Evolutionary conservation across 306 rosid species (phyloP).

Genomic region (Lathyrus aphaca): DNA sequence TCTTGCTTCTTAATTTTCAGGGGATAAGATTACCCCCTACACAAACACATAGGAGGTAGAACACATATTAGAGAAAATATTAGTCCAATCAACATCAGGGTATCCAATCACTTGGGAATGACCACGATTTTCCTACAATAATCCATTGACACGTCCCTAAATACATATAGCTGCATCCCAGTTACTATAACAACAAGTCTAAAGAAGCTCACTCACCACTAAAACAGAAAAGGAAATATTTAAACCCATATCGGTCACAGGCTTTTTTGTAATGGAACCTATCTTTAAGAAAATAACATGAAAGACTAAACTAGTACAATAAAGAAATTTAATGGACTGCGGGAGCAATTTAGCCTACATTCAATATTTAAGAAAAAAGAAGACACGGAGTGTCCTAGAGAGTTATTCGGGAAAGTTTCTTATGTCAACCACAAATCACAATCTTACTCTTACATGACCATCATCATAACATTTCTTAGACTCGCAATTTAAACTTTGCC

Average conservation of each 20-base stretch:
- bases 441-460: constrained; percentile 11
- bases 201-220: too few species aligned
- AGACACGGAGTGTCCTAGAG: background rate
- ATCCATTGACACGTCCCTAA: background rate
- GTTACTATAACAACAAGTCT: too few species aligned
- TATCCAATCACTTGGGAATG: background rate
- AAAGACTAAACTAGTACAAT: background rate
- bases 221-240: too few species aligned
- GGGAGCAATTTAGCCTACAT: background rate
- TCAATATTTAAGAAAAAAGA: background rate
- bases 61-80: background rate
- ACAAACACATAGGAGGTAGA: background rate
- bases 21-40: background rate
- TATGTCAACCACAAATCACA: constrained; percentile 9
- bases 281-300: background rate
- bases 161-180: too few species aligned
- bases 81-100: background rate
- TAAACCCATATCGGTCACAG: too few species aligned
- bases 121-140: background rate
- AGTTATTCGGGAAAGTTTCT: background rate
- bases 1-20: too few species aligned
- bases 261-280: too few species aligned
- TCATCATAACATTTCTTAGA: background rate
- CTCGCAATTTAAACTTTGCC: background rate
- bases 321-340: background rate